phyloP scores from a whole-genome alignment of 78 protist species.

The Dictyostelium discoideum region dicty_2.7 NC_007088.5:5823501-5824000 shows the following conservation, averaged over 20 bases:
- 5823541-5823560: constrained; percentile 69
- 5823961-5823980: constrained; percentile 61
- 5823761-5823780: constrained; percentile 61
- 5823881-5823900: constrained; percentile 74
- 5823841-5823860: constrained; percentile 19
- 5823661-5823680: constrained; percentile 79
- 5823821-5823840: constrained; percentile 71
- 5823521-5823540: constrained; percentile 73
- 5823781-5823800: constrained; percentile 79
- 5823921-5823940: constrained; percentile 47
- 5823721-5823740: constrained; percentile 65
- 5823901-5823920: constrained; percentile 66
- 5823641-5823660: constrained; percentile 72
- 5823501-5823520: constrained; percentile 75
- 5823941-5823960: constrained; percentile 50
- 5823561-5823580: constrained; percentile 69
- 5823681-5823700: constrained; percentile 57
- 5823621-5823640: constrained; percentile 74
- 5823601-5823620: constrained; percentile 73
- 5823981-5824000: constrained; percentile 73
- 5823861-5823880: constrained; percentile 42
- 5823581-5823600: constrained; percentile 57
- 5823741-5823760: constrained; percentile 82
- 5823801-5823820: constrained; percentile 71
- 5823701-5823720: constrained; percentile 80